A percentile compares a stretch with the other conserved stretches of the same genome.
These are phyloP conservation scores for Diddensiella transvaalensis DNA, from an alignment of 805 yeast species.

Conservation along the genomic window DNA sequence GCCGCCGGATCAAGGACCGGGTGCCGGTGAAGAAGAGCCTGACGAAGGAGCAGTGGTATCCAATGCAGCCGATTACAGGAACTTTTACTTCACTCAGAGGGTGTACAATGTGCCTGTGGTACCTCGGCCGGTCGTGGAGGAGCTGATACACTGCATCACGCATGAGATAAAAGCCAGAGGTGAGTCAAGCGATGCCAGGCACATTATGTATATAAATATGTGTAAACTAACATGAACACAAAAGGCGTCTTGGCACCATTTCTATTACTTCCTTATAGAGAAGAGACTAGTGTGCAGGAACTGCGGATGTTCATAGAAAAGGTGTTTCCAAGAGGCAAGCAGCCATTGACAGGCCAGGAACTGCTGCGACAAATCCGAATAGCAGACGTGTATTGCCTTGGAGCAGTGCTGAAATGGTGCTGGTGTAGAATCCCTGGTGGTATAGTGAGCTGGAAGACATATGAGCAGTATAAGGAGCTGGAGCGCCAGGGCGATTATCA, in stretches of 20 bases:
- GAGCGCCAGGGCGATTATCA: conserved; percentile 59
- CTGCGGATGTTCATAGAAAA: conserved; percentile 53
- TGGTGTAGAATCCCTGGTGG: conserved; percentile 83
- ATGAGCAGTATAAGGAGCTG: conserved; percentile 65
- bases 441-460: conserved; percentile 82
- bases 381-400: conserved; percentile 58
- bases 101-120: conserved; percentile 21
- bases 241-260: conserved; percentile 59
- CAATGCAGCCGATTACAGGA: conserved; percentile 6
- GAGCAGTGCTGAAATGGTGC: conserved; percentile 71
- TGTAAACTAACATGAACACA: not conserved
- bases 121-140: conserved; percentile 44
- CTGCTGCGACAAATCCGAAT: conserved; percentile 44
- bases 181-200: conserved; percentile 11
- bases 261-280: conserved; percentile 71
- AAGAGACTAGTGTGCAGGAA: conserved; percentile 51
- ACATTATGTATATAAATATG: not conserved
- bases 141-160: conserved; percentile 66
- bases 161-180: conserved; percentile 68
- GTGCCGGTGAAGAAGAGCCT: not conserved
- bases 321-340: conserved; percentile 57
- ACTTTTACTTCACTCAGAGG: conserved; percentile 26
- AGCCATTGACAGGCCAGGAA: conserved; percentile 43
- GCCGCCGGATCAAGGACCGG: not conserved
- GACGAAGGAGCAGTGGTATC: not conserved